Percentiles rank a stretch among this genome's conserved stretches.
phyloP scores from a whole-genome alignment of 1,139 yeast species.

The Geotrichum carabidarum region DNA sequence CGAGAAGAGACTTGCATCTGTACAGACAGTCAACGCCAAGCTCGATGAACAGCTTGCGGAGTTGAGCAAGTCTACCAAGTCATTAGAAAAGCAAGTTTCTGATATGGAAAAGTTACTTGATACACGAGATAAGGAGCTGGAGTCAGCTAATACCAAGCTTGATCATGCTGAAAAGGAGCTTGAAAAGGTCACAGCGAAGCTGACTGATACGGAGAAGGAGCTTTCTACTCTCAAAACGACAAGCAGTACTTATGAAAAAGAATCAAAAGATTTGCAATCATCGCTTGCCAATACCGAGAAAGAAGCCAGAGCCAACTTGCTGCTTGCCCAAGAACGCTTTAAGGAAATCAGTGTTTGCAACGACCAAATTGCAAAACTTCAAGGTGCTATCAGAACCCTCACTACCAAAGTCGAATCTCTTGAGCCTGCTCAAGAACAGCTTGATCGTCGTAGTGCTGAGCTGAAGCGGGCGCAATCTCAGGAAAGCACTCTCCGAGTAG shows the following conservation, averaged over 20 bases:
- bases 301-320: slow-evolving; percentile 18
- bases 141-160: not conserved
- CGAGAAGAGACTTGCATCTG: slow-evolving; percentile 3
- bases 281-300: slow-evolving; percentile 12
- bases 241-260: not conserved
- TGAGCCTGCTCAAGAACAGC: slow-evolving; percentile 18
- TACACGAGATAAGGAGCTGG: not conserved
- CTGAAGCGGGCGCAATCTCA: slow-evolving; percentile 18
- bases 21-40: slow-evolving; percentile 7
- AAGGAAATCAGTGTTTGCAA: slow-evolving; percentile 23
- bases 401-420: slow-evolving; percentile 13
- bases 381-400: slow-evolving; percentile 11
- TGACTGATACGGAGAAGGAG: slow-evolving; percentile 7
- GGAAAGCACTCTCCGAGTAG: slow-evolving; percentile 28
- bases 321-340: slow-evolving; percentile 23
- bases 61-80: not conserved
- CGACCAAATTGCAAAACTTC: slow-evolving; percentile 19
- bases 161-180: not conserved
- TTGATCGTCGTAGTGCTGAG: slow-evolving; percentile 15
- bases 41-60: not conserved
- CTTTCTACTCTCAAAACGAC: not conserved
- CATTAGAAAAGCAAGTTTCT: not conserved
- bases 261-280: slow-evolving; percentile 4
- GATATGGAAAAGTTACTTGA: not conserved
- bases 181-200: slow-evolving; percentile 5